Conservation (phyloP, 345 rosid genomes). For the Brassica rapa region DNA sequence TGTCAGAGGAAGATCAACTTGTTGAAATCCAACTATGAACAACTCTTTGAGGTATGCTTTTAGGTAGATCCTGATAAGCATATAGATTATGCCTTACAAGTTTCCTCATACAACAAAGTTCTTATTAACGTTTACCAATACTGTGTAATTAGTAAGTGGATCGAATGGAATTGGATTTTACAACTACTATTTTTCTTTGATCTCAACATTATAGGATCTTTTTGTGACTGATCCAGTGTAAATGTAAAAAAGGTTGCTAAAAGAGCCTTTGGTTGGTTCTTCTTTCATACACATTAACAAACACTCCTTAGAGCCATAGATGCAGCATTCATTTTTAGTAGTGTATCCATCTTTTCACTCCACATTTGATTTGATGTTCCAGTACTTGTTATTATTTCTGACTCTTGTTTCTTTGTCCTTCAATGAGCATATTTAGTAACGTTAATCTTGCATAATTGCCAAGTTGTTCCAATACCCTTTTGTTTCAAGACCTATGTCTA, state of each 20-base stretch:
- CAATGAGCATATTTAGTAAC: background rate
- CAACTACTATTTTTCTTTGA: background rate
- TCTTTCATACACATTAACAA: background rate
- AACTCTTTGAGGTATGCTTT: constrained; percentile 76
- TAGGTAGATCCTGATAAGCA: background rate
- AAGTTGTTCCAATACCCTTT: background rate
- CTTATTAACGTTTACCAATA: background rate
- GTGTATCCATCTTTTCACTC: background rate
- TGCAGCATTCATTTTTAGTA: constrained; percentile 2
- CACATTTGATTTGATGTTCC: background rate
- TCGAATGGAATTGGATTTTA: background rate
- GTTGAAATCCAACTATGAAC: constrained; percentile 92
- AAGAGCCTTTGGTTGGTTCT: background rate
- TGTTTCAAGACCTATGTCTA: background rate
- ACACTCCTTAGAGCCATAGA: constrained; percentile 1
- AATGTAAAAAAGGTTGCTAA: background rate
- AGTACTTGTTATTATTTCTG: background rate
- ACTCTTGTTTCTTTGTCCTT: background rate
- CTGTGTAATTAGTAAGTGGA: background rate
- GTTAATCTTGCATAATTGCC: constrained; percentile 2
- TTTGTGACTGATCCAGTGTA: constrained; percentile 2
- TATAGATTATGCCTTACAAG: background rate
- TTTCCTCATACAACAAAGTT: background rate
- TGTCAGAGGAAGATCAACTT: constrained; percentile 92
- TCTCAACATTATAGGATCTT: background rate